These are phyloP conservation scores for Coemansia sp. DNA, from an alignment of 371 early-diverging fungal species.

Conservation along the genomic window DNA sequence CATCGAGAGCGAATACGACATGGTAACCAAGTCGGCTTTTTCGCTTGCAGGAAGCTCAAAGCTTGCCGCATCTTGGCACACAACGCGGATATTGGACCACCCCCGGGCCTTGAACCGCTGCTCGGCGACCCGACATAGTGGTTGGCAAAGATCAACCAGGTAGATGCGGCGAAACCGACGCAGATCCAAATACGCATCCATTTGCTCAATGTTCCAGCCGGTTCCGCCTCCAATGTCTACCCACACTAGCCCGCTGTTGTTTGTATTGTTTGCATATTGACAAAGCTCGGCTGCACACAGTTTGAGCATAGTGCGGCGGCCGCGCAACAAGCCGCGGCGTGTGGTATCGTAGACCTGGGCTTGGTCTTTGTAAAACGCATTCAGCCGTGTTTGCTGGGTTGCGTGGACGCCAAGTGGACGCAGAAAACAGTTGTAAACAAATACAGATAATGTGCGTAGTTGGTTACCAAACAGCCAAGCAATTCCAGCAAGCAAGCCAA, in stretches of 20 bases:
- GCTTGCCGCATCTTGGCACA: slow-evolving; percentile 76
- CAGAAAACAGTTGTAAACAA: slow-evolving; percentile 74
- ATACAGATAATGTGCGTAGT: slow-evolving; percentile 33
- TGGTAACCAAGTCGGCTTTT: slow-evolving; percentile 69
- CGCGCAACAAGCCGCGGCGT: slow-evolving; percentile 66
- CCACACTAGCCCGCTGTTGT: slow-evolving; percentile 60
- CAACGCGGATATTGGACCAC: slow-evolving; percentile 76
- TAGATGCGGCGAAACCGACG: slow-evolving; percentile 74
- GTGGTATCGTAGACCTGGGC: slow-evolving; percentile 62
- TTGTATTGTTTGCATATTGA: slow-evolving; percentile 28
- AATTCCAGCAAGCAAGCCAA: not conserved
- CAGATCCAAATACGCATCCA: slow-evolving; percentile 73
- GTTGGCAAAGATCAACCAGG: slow-evolving; percentile 82
- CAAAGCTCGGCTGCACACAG: slow-evolving; percentile 76
- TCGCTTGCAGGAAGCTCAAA: slow-evolving; percentile 62
- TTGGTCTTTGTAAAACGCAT: slow-evolving; percentile 34
- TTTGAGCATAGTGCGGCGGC: slow-evolving; percentile 76
- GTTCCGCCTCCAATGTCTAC: slow-evolving; percentile 87
- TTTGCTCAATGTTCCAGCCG: slow-evolving; percentile 84
- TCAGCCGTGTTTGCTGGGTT: slow-evolving; percentile 50
- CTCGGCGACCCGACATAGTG: slow-evolving; percentile 75
- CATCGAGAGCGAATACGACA: slow-evolving; percentile 90
- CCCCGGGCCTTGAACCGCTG: slow-evolving; percentile 70
- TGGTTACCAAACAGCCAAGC: not conserved
- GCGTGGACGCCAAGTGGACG: slow-evolving; percentile 61